These are phyloP conservation scores for Parathielavia hyrcaniae DNA, from an alignment of 495 filamentous ascomycete genomes.

Conservation along the genomic window DNA sequence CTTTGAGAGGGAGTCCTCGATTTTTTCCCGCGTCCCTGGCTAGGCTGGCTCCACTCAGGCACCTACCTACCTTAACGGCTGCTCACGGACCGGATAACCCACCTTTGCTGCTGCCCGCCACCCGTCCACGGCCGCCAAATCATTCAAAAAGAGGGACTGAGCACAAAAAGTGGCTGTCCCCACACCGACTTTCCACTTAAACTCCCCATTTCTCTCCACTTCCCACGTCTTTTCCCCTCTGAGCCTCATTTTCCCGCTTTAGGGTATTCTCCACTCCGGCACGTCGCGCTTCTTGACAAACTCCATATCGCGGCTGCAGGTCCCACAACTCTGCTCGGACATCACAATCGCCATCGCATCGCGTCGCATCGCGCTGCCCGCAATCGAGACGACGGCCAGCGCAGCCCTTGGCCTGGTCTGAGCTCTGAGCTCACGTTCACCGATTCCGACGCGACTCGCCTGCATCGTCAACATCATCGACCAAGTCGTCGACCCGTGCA, in stretches of 20 bases:
- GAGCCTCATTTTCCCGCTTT: conserved; percentile 36
- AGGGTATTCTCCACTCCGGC: conserved; percentile 29
- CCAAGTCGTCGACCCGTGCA: conserved; percentile 19
- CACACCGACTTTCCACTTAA: conserved; percentile 34
- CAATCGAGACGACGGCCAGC: not conserved
- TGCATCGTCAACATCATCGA: conserved; percentile 8
- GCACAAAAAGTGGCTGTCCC: conserved; percentile 28
- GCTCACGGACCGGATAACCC: conserved; percentile 22
- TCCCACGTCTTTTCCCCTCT: conserved; percentile 30
- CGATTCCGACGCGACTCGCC: conserved; percentile 1
- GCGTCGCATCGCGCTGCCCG: conserved; percentile 10
- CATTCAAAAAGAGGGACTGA: conserved; percentile 26
- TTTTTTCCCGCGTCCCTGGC: conserved; percentile 22
- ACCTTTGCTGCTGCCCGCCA: conserved; percentile 20
- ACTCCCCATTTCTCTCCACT: conserved; percentile 37
- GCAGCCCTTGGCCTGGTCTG: not conserved
- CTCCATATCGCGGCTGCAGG: conserved; percentile 20
- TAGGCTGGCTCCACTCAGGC: conserved; percentile 19
- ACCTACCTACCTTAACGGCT: conserved; percentile 25
- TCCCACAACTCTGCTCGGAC: conserved; percentile 16
- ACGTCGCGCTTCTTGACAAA: conserved; percentile 22
- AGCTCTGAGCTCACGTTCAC: conserved; percentile 1
- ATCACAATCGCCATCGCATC: conserved; percentile 19
- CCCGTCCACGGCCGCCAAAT: conserved; percentile 29
- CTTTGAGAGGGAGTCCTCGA: conserved; percentile 11